Conservation (phyloP, 1,139 yeast genomes). For the Candida sp. region DNA sequence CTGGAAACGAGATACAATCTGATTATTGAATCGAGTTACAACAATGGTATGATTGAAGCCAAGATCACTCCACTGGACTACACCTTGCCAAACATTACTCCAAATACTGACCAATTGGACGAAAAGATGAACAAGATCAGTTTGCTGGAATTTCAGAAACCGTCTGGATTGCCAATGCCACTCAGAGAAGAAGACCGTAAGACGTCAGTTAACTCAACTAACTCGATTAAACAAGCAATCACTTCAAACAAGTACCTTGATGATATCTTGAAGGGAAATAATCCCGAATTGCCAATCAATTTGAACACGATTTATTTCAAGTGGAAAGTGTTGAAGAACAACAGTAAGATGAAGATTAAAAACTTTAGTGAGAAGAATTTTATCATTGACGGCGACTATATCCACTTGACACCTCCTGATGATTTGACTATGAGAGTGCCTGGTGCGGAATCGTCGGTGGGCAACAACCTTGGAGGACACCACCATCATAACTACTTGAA, state of each 20-base stretch:
- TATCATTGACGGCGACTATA: conserved; percentile 92
- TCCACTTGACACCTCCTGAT: conserved; percentile 86
- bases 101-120: conserved; percentile 26
- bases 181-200: conserved; percentile 3
- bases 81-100: conserved; percentile 29
- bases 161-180: not conserved
- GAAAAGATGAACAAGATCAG: conserved; percentile 20
- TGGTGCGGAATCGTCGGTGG: conserved; percentile 28
- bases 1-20: conserved; percentile 12
- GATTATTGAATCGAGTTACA: conserved; percentile 9
- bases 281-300: conserved; percentile 37
- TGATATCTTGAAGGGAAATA: conserved; percentile 38
- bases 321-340: conserved; percentile 88
- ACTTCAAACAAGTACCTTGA: conserved; percentile 35
- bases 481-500: conserved; percentile 39
- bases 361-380: conserved; percentile 71
- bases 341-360: conserved; percentile 79
- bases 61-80: conserved; percentile 35
- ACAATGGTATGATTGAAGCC: conserved; percentile 10
- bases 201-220: conserved; percentile 7
- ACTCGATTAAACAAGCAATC: conserved; percentile 10
- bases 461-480: conserved; percentile 6
- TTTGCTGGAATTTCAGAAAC: conserved; percentile 5
- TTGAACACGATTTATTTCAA: conserved; percentile 48
- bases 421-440: conserved; percentile 52